Conservation (phyloP, 1,284 basidiomycete genomes). For the Boletus albobrunnescens region DNA sequence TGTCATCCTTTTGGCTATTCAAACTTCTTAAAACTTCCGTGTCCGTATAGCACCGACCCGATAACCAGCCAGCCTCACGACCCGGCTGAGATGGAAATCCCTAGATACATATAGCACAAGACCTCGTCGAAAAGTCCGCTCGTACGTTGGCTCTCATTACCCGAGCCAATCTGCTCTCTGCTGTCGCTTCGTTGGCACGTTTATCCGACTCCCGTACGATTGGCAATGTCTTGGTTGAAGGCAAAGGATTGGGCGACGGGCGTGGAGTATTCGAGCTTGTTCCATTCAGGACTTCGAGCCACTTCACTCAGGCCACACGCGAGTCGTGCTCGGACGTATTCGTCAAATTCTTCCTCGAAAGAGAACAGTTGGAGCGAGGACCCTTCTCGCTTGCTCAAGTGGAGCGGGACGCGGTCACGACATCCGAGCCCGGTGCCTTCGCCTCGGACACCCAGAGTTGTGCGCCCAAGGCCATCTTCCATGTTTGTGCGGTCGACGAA, state of each 20-base stretch:
- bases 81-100: conserved; percentile 17
- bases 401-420: conserved; percentile 1
- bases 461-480: conserved; percentile 14
- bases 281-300: conserved; percentile 28
- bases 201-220: background rate
- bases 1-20: conserved; percentile 12
- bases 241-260: conserved; percentile 29
- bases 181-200: background rate
- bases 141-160: conserved; percentile 1
- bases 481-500: conserved; percentile 15
- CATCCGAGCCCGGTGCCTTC: conserved; percentile 2
- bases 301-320: conserved; percentile 21
- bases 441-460: background rate
- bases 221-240: conserved; percentile 31
- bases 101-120: conserved; percentile 24
- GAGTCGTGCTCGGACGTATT: conserved; percentile 6
- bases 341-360: conserved; percentile 8
- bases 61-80: conserved; percentile 7
- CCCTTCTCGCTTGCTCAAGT: conserved; percentile 1
- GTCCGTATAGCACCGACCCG: background rate
- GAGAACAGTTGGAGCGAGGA: conserved; percentile 8
- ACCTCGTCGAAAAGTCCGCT: background rate
- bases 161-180: background rate
- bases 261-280: conserved; percentile 29
- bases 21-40: conserved; percentile 11